phyloP scores from a whole-genome alignment of 176 grass and related monocot genomes.

The Triticum monococcum region DNA sequence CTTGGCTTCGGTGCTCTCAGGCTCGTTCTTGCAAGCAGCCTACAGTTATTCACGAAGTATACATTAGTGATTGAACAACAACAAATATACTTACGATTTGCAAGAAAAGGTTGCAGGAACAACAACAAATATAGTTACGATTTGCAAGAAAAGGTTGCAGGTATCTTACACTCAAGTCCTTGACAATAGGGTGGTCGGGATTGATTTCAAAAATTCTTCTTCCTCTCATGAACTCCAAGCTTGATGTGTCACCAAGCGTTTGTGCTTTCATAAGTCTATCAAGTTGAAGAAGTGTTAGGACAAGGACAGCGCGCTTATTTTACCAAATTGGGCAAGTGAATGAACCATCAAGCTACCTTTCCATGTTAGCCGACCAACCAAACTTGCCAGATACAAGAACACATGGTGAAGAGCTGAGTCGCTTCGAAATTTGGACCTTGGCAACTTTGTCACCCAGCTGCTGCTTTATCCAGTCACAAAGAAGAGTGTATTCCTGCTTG shows the following conservation, averaged over 20 bases:
- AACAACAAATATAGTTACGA: not conserved
- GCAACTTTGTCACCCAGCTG: constrained; percentile 93
- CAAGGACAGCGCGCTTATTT: not conserved
- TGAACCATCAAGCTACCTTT: constrained; percentile 49
- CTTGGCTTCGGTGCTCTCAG: constrained; percentile 77
- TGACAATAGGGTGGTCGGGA: constrained; percentile 80
- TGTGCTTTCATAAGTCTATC: constrained; percentile 96
- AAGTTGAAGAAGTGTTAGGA: constrained; percentile 19
- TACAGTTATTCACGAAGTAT: not conserved
- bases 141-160: not conserved
- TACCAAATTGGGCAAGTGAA: not conserved
- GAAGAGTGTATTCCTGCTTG: constrained; percentile 76
- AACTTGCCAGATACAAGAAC: constrained; percentile 98
- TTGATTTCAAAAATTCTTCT: constrained; percentile 95
- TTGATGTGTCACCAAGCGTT: constrained; percentile 94
- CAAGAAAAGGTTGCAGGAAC: not conserved
- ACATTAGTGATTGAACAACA: not conserved
- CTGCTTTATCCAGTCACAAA: constrained; percentile 78
- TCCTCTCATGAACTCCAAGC: constrained; percentile 91
- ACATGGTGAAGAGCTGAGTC: constrained; percentile 90
- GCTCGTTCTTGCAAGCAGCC: constrained; percentile 96
- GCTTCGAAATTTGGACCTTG: constrained; percentile 90
- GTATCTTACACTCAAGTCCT: constrained; percentile 58
- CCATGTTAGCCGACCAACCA: constrained; percentile 98
- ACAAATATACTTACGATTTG: not conserved